Conservation (phyloP, 2,329 filamentous ascomycete species). For the Erysiphe pulchra region DNA sequence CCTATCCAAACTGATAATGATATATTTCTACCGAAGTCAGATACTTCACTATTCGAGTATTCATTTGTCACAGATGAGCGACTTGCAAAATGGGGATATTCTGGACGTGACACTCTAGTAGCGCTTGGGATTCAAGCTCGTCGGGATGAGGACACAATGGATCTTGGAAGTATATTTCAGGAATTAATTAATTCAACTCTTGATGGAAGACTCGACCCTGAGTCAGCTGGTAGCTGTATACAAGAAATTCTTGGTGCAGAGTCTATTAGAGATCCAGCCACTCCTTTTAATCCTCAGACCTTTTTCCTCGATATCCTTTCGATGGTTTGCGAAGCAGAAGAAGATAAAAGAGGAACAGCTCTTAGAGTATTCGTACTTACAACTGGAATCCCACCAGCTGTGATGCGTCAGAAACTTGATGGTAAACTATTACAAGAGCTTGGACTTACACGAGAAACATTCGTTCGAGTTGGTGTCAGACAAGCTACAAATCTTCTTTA, state of each 20-base stretch:
- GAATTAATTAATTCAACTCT: conserved; percentile 59
- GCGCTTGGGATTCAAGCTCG: conserved; percentile 37
- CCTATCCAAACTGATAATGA: conserved; percentile 2
- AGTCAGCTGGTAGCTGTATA: conserved; percentile 45
- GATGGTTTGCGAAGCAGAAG: conserved; percentile 48
- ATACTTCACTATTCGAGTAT: conserved; percentile 32
- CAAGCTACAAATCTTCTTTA: conserved; percentile 86
- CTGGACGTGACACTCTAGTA: conserved; percentile 40
- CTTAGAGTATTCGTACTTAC: conserved; percentile 45
- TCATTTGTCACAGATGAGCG: conserved; percentile 47
- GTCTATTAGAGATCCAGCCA: conserved; percentile 20
- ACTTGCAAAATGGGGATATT: conserved; percentile 38
- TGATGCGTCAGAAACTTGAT: conserved; percentile 69
- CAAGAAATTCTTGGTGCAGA: conserved; percentile 45
- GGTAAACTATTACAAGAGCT: conserved; percentile 47
- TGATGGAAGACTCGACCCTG: conserved; percentile 37
- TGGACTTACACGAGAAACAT: conserved; percentile 63
- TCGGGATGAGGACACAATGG: conserved; percentile 38
- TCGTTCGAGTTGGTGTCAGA: conserved; percentile 57
- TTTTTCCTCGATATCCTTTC: conserved; percentile 67
- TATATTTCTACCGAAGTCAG: conserved; percentile 5
- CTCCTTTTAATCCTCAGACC: conserved; percentile 33
- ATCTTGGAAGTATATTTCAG: conserved; percentile 51
- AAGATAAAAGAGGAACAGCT: conserved; percentile 19
- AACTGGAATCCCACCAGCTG: conserved; percentile 41